These are phyloP conservation scores for Microsporum audouinii DNA, from an alignment of 2,329 filamentous ascomycete species.

Conservation along the genomic window DNA sequence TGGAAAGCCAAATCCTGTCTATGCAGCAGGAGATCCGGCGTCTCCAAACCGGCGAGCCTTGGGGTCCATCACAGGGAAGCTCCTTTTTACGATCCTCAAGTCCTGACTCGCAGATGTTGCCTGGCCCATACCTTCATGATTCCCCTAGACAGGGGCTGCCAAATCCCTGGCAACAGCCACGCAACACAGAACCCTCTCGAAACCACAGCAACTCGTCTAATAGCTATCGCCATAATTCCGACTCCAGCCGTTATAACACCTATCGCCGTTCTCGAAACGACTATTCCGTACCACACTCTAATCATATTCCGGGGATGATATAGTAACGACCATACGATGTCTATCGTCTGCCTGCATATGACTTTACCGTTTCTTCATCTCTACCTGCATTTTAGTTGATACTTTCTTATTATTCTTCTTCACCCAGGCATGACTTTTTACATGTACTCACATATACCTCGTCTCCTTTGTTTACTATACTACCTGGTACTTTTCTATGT, in stretches of 20 bases:
- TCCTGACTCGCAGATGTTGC: neutral
- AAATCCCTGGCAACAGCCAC: neutral
- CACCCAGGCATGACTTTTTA: neutral
- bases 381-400: neutral
- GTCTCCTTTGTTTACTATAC: constrained; percentile 1
- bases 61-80: constrained; percentile 24
- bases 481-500: neutral
- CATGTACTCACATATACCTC: neutral
- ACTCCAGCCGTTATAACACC: neutral
- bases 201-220: neutral
- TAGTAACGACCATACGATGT: neutral
- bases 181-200: neutral
- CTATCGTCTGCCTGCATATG: neutral
- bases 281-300: neutral
- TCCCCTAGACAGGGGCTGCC: neutral
- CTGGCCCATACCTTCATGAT: neutral
- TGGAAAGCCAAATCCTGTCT: constrained; percentile 34
- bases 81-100: constrained; percentile 19
- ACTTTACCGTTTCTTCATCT: neutral
- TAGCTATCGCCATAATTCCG: neutral
- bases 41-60: constrained; percentile 22
- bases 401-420: neutral
- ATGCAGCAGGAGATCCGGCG: constrained; percentile 33
- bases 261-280: neutral
- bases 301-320: constrained; percentile 3